phyloP scores from a whole-genome alignment of 495 filamentous ascomycete species.

The Annulohypoxylon maeteangense region DNA sequence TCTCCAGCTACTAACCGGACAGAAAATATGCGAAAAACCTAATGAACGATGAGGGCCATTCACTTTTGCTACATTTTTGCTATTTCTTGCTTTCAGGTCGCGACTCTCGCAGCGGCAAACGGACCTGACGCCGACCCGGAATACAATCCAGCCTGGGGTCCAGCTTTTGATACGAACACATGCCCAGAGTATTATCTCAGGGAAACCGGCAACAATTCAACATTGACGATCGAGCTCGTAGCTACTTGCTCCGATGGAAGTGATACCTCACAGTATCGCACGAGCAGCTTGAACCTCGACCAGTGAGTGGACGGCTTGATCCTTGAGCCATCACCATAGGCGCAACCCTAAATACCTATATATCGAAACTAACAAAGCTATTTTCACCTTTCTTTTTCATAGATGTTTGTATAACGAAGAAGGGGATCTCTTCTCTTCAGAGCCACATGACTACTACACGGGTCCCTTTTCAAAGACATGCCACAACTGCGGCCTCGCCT shows the following conservation, averaged over 20 bases:
- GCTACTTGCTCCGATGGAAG: not conserved
- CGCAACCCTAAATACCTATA: too few relatives aligned
- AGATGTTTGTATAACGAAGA: not conserved
- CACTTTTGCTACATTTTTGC: not conserved
- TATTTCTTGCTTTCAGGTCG: not conserved
- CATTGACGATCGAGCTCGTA: not conserved
- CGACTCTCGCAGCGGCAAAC: not conserved
- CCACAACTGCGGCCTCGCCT: not conserved
- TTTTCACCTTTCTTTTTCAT: not conserved
- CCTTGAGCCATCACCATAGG: not conserved
- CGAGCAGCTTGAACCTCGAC: constrained; percentile 12
- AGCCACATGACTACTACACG: not conserved
- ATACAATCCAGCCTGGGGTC: not conserved
- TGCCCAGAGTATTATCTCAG: not conserved
- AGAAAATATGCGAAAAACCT: not conserved
- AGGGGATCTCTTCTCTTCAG: not conserved
- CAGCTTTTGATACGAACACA: not conserved
- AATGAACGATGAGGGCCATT: not conserved
- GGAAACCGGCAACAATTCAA: not conserved
- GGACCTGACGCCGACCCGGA: not conserved
- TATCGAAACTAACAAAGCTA: not conserved
- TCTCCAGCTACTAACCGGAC: not conserved
- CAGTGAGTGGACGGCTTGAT: not conserved
- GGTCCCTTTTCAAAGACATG: not conserved
- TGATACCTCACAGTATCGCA: not conserved